These are phyloP conservation scores for Craterostigma plantagineum DNA, from an alignment of 257 asterid species.

Conservation along the genomic window DNA sequence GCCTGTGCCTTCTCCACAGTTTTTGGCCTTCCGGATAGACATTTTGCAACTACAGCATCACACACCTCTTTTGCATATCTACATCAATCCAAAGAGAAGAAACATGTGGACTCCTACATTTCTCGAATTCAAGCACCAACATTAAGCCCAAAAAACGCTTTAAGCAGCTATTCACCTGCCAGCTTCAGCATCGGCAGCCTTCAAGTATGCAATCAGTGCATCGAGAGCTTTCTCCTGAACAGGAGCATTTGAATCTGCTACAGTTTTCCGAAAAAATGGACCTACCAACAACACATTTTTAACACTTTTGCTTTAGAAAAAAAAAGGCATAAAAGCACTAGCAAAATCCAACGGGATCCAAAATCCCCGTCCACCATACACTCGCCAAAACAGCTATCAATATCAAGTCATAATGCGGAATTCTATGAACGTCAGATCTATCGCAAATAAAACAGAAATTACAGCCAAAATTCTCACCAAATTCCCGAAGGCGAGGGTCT, in stretches of 20 bases:
- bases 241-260: constrained; percentile 90
- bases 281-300: constrained; percentile 24
- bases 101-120: background rate
- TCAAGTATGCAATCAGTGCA: constrained; percentile 80
- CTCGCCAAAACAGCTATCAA: too few species aligned
- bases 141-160: too few species aligned
- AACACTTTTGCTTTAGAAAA: constrained; percentile 10
- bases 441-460: constrained; percentile 2
- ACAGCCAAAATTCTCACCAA: constrained; percentile 35
- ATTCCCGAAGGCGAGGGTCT: constrained; percentile 89
- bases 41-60: constrained; percentile 83
- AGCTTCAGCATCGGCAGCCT: constrained; percentile 90
- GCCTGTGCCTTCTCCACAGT: constrained; percentile 94
- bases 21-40: constrained; percentile 92
- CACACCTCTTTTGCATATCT: constrained; percentile 94
- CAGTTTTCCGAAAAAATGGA: constrained; percentile 60
- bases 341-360: constrained; percentile 15
- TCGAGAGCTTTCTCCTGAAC: constrained; percentile 98
- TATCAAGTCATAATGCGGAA: background rate
- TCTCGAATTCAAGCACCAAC: constrained; percentile 1
- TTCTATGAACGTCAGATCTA: constrained; percentile 35
- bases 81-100: constrained; percentile 2
- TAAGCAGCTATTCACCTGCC: constrained; percentile 38
- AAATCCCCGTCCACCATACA: constrained; percentile 4
- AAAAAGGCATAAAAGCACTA: constrained; percentile 6